phyloP scores from a whole-genome alignment of 1,284 basidiomycete species.

The Waitea zeae region DNA sequence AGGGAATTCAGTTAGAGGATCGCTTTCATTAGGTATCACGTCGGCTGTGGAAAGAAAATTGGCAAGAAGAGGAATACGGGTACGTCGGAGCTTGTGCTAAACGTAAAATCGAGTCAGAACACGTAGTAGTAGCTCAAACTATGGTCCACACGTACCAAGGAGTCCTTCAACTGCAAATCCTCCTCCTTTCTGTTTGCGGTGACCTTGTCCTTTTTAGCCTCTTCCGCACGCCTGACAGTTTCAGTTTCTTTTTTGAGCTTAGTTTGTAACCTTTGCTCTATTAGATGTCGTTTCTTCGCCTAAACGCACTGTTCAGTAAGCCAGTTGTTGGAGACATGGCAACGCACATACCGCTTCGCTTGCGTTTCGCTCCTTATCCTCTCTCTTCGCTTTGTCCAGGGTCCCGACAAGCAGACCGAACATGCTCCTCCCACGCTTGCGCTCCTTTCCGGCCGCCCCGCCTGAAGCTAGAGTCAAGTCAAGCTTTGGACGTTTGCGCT shows the following conservation, averaged over 20 bases:
- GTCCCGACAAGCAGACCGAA: conserved; percentile 66
- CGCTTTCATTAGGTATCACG: conserved; percentile 25
- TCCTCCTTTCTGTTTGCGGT: conserved; percentile 60
- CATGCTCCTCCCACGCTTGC: conserved; percentile 71
- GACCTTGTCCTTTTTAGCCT: conserved; percentile 66
- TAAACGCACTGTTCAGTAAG: conserved; percentile 12
- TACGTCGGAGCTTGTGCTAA: conserved; percentile 54
- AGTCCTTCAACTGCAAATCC: conserved; percentile 61
- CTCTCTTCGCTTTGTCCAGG: conserved; percentile 66
- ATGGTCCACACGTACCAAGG: conserved; percentile 35
- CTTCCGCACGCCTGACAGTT: conserved; percentile 62
- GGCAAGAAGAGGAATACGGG: conserved; percentile 48
- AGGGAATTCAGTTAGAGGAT: conserved; percentile 13
- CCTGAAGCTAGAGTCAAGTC: conserved; percentile 32
- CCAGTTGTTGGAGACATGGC: too few relatives aligned
- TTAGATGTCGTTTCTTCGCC: conserved; percentile 66
- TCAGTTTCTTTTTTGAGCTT: conserved; percentile 71
- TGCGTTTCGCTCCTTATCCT: conserved; percentile 61
- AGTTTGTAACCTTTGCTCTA: conserved; percentile 64
- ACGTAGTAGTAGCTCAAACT: background rate
- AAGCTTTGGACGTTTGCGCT: conserved; percentile 45
- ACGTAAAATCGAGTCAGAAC: conserved; percentile 2
- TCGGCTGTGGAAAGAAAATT: conserved; percentile 67
- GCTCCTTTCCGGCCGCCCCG: conserved; percentile 28
- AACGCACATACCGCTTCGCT: conserved; percentile 56